These are phyloP conservation scores for Candida ipomoeae DNA, from an alignment of 805 yeast genomes.

Conservation along the genomic window DNA sequence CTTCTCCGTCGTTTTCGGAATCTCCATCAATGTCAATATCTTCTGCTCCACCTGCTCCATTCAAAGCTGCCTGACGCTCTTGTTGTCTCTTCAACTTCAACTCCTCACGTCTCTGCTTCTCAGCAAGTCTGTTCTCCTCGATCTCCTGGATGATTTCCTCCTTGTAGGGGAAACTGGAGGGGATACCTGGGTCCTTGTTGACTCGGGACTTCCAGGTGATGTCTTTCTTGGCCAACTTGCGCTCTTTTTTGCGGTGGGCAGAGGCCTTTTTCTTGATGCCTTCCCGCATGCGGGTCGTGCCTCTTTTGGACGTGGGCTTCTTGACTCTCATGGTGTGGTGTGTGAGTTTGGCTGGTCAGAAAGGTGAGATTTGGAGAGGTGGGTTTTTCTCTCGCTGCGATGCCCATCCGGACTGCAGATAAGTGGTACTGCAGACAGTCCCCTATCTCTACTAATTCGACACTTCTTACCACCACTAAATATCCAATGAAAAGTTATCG, in stretches of 20 bases:
- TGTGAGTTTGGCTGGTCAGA: neutral
- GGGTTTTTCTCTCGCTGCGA: constrained; percentile 10
- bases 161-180: constrained; percentile 91
- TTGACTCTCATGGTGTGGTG: constrained; percentile 40
- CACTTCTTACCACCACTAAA: no score
- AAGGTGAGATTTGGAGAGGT: neutral
- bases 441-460: no score
- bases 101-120: constrained; percentile 50
- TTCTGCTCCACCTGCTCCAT: constrained; percentile 37
- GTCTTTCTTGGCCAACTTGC: constrained; percentile 80
- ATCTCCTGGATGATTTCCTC: constrained; percentile 71
- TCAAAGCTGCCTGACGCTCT: constrained; percentile 38
- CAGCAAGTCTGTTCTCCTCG: constrained; percentile 56
- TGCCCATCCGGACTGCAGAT: constrained; percentile 11
- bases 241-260: constrained; percentile 84
- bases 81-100: constrained; percentile 48
- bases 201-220: constrained; percentile 86
- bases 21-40: constrained; percentile 34
- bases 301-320: constrained; percentile 79
- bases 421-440: neutral
- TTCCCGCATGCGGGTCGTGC: constrained; percentile 88
- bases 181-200: constrained; percentile 91
- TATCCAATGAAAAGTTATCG: no score
- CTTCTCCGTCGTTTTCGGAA: constrained; percentile 19
- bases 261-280: constrained; percentile 95